Percentiles rank a stretch among this genome's conserved stretches.
These are phyloP conservation scores for Scedosporium dehoogii DNA, from an alignment of 2,329 filamentous ascomycete genomes.

Conservation along the genomic window DNA sequence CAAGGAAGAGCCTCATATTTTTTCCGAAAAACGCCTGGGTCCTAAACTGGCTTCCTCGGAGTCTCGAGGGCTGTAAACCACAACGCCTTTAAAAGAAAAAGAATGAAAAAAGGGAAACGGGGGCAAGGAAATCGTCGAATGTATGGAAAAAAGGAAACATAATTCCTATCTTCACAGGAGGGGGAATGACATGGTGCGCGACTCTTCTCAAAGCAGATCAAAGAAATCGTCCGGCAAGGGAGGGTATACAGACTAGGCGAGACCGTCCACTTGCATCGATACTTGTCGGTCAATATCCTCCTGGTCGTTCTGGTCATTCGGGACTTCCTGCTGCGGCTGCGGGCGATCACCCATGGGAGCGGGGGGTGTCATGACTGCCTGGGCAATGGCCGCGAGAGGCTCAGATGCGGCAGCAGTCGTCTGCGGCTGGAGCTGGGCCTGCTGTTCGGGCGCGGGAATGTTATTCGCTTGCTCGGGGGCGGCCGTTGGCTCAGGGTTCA, in stretches of 20 bases:
- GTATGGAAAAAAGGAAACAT: not conserved
- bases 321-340: conserved; percentile 4
- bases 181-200: not conserved
- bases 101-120: conserved; percentile 5
- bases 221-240: conserved; percentile 7
- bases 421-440: not conserved
- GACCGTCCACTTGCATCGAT: conserved; percentile 12
- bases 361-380: conserved; percentile 5
- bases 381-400: conserved; percentile 4
- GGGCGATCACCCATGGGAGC: conserved; percentile 7
- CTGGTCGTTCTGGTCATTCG: conserved; percentile 18
- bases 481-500: conserved; percentile 39
- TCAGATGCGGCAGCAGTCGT: conserved; percentile 8
- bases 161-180: not conserved
- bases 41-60: not conserved
- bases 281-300: conserved; percentile 48
- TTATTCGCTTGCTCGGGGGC: conserved; percentile 14
- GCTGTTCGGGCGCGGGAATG: conserved; percentile 13
- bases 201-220: not conserved
- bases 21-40: not conserved
- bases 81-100: conserved; percentile 14
- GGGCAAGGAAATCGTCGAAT: not conserved
- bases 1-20: not conserved
- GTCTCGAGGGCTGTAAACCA: conserved; percentile 9
- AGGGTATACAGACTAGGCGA: conserved; percentile 2